Conservation (phyloP, 441 rosid genomes). For the Arabidopsis lyrata region DNA sequence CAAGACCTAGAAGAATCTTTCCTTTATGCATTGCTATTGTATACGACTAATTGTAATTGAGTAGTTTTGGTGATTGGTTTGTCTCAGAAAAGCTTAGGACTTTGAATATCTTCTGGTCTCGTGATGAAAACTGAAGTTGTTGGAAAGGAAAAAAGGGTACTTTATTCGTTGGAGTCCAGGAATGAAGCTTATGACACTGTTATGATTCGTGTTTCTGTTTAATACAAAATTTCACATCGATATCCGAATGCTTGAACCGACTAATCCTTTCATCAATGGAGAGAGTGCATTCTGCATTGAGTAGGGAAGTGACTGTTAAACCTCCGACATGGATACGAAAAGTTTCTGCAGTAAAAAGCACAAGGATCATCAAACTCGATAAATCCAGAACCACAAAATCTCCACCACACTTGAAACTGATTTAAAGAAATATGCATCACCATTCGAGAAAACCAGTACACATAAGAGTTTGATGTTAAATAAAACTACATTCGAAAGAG, state of each 20-base stretch:
- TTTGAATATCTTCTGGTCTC: neutral
- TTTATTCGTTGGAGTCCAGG: conserved; percentile 26
- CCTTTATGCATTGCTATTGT: conserved; percentile 1
- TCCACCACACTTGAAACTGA: too few species aligned
- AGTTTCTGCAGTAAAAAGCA: too few species aligned
- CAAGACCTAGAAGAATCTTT: neutral
- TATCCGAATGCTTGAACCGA: conserved; percentile 72
- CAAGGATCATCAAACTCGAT: too few species aligned
- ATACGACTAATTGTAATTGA: neutral
- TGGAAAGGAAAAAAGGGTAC: neutral
- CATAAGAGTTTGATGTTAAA: too few species aligned
- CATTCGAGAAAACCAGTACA: too few species aligned
- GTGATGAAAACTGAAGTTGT: neutral
- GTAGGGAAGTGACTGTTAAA: too few species aligned
- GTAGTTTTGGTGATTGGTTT: conserved; percentile 5
- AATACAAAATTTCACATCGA: conserved; percentile 83
- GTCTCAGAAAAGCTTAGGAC: neutral
- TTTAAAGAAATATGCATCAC: conserved; percentile 45
- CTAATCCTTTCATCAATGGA: conserved; percentile 78
- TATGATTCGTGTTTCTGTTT: conserved; percentile 24
- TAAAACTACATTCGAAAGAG: neutral
- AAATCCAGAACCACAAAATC: too few species aligned
- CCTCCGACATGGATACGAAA: too few species aligned
- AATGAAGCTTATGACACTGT: conserved; percentile 14
- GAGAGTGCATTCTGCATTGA: conserved; percentile 79